These are phyloP conservation scores for Bondarzewia mesenterica DNA, from an alignment of 1,284 basidiomycete genomes.

Conservation along the genomic window DNA sequence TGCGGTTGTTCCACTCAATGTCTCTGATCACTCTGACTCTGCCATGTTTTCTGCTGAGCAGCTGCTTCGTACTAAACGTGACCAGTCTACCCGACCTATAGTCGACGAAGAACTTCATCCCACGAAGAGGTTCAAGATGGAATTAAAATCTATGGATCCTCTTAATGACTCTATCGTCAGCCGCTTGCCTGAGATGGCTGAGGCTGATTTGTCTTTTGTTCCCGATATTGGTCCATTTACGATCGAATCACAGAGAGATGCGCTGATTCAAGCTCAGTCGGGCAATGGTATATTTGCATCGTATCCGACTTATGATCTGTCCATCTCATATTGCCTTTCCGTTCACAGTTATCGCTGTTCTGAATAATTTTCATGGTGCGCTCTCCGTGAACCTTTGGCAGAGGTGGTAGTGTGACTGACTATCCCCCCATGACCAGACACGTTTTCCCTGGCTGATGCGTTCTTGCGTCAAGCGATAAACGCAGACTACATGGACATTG, in stretches of 20 bases:
- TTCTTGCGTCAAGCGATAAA: not conserved
- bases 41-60: conserved; percentile 11
- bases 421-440: not conserved
- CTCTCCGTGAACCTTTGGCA: not conserved
- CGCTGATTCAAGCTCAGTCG: not conserved
- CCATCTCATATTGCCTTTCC: not conserved
- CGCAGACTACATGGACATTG: not conserved
- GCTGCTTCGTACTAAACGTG: not conserved
- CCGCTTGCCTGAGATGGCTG: not conserved
- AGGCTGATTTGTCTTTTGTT: not conserved
- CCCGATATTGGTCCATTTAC: not conserved
- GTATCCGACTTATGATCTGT: not conserved
- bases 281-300: not conserved
- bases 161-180: not conserved
- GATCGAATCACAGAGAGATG: not conserved
- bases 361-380: not conserved
- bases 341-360: not conserved
- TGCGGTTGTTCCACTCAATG: conserved; percentile 21
- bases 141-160: not conserved
- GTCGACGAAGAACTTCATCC: not conserved
- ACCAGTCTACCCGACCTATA: not conserved
- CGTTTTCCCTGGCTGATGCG: not conserved
- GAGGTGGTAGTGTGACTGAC: not conserved
- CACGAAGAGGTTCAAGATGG: conserved; percentile 1
- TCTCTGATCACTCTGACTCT: conserved; percentile 17